Base-by-base conservation (phyloP, 805 yeast species). In the Saccharomycopsis sp. region DNA sequence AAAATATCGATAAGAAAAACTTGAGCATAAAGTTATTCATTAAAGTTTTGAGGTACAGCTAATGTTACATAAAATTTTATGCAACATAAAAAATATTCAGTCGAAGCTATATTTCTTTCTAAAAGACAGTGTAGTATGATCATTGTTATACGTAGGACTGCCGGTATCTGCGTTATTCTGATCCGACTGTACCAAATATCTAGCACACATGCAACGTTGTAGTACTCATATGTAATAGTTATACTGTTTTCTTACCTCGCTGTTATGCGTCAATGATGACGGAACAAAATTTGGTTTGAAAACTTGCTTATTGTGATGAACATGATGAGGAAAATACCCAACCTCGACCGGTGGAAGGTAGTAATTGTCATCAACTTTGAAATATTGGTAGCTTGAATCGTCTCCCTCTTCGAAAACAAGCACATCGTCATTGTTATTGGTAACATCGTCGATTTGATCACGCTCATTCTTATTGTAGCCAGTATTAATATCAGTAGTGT, bases 321-420 rank as follows among this genome's bases (percentile, higher is more conserved):
- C 82, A 3, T 82, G 73, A 64, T 79, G 84, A 0, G 84, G 84
- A 58, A 80, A 76, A 64, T 80, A 80, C 3, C 79, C 83, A 52
- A 76, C 81, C 65, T 79, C 80, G 44, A 80, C 79, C 1, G 84
- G 84, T 3, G 82, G 82, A 56, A 78, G 67, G 67, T 78, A 80
- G 64, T 80, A 80, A 25, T 78, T 81, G 58, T 72, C 72, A 58
- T 77, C 76, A 53, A 80, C 75, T 1, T 82, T 82, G 66, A 78
- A 79, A 61, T 80, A 80, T 60, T 78, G 78, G 64, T 80, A 80
- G 55, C 66, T 66, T n/a, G 54, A 52, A 38, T 60, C 57, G 29
- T 62, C 64, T 35, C 64, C 58, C 38, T 56, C 52, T 44, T 60
- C 47, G 12, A 29, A 29, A 29, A 29, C 38, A 29, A 29, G 5